These are phyloP conservation scores for Lepiota brunneoincarnata DNA, from an alignment of 768 basidiomycete genomes.

Conservation along the genomic window DNA sequence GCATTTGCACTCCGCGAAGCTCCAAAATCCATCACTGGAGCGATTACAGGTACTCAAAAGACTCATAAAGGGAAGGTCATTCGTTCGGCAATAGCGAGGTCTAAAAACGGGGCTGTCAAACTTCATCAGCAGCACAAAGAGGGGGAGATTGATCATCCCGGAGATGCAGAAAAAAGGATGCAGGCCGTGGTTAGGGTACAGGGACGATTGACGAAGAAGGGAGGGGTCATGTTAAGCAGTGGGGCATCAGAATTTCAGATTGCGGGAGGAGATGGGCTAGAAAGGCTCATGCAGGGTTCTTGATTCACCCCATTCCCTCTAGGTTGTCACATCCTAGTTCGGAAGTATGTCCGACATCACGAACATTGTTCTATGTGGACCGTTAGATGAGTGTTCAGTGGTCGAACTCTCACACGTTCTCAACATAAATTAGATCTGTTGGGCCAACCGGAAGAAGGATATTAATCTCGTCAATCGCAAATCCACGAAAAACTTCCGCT, in stretches of 20 bases:
- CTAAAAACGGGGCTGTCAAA: conserved; percentile 21
- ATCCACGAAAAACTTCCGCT: neutral
- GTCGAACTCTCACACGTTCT: conserved; percentile 1
- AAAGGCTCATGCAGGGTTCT: conserved; percentile 46
- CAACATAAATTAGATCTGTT: conserved; percentile 2
- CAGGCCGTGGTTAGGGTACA: conserved; percentile 79
- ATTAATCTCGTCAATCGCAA: conserved; percentile 3
- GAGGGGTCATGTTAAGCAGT: conserved; percentile 68
- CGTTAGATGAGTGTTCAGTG: neutral
- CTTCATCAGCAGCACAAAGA: conserved; percentile 22
- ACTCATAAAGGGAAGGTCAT: conserved; percentile 16
- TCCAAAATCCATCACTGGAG: conserved; percentile 48
- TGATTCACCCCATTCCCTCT: neutral
- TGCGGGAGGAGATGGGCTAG: conserved; percentile 58
- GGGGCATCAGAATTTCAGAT: conserved; percentile 80
- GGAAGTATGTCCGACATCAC: neutral
- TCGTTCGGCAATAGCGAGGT: conserved; percentile 6
- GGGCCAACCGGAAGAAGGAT: conserved; percentile 4
- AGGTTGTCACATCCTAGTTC: neutral
- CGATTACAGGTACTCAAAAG: conserved; percentile 15
- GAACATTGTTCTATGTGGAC: neutral
- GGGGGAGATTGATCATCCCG: conserved; percentile 41
- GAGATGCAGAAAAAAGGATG: conserved; percentile 80
- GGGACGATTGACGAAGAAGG: conserved; percentile 77
- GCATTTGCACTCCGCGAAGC: conserved; percentile 89